Evolutionary conservation across 106 monocot genomes (phyloP), one percentile per base, ranked within the genome.

Genomic region (Posidonia australis): DNA sequence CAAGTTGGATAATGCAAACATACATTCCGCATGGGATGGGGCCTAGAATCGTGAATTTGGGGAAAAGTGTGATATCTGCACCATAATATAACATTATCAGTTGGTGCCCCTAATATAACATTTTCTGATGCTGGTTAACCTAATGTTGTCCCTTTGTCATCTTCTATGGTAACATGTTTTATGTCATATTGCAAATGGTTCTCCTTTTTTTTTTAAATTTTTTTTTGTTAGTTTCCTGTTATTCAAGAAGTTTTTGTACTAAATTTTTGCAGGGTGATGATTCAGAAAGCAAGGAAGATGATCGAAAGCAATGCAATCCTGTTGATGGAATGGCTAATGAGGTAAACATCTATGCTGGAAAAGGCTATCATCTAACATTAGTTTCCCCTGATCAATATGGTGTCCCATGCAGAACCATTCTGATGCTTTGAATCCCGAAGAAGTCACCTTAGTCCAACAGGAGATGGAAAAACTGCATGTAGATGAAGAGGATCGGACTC

Each of bases 401-500:
- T 58, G 3, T 29, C 29, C 19, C 7, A 16, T 42, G 61, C 61
- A 62, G 61, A 43, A 43, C 13, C 19, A 22, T 44, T 41, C 36
- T 43, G 61, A 62, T n/a, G 42, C 9, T 2, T 31, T 29, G 16
- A 43, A 43, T 43, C 30, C 36, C n/a, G 61, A n/a, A n/a, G 61
- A 43, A 17, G 20, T 62, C 20, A 43, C 61, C 1, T 62, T 41
- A 21, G 61, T 29, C 16, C 61, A 62, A 42, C 61, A 62, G 14
- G 54, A 46, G 44, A 41, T 62, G 36, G 61, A 62, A 19, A 62
- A 44, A 21, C 18, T 44, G 41, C 36, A 62, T n/a, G 23, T 42
- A 11, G 61, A 21, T 17, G 49, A 17, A 43, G 61, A 63, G 21
- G 74, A 77, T 30, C 72, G 70, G 14, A 71, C 47, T 67, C 82